These are phyloP conservation scores for Pterocarpus macrocarpus DNA, from an alignment of 306 rosid genomes.

Conservation along the genomic window DNA sequence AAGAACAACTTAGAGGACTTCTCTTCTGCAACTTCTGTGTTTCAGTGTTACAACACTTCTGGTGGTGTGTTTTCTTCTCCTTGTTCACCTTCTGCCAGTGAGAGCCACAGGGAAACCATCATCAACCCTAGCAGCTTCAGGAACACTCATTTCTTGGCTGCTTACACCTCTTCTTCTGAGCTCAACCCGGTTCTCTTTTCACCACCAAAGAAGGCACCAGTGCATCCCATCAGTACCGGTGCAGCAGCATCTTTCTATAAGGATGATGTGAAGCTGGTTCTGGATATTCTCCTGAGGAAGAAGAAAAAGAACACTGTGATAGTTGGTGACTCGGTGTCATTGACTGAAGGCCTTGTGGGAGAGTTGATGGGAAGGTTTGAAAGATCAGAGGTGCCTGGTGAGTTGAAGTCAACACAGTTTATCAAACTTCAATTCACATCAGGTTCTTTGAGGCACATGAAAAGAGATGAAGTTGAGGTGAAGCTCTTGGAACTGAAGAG, in stretches of 20 bases:
- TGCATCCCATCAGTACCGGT: slow-evolving; percentile 24
- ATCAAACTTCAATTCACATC: slow-evolving; percentile 63
- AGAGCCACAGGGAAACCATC: slow-evolving; percentile 36
- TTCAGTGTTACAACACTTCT: slow-evolving; percentile 63
- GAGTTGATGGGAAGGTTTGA: slow-evolving; percentile 68
- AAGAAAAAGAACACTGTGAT: slow-evolving; percentile 77
- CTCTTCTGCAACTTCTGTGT: slow-evolving; percentile 68
- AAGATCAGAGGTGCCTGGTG: slow-evolving; percentile 74
- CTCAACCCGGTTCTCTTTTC: slow-evolving; percentile 61
- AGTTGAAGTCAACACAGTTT: slow-evolving; percentile 60
- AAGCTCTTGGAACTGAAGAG: slow-evolving; percentile 64
- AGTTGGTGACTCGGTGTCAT: slow-evolving; percentile 66
- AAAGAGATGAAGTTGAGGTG: slow-evolving; percentile 69
- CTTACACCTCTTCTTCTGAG: slow-evolving; percentile 55
- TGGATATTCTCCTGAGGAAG: slow-evolving; percentile 67
- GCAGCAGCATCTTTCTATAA: slow-evolving; percentile 57
- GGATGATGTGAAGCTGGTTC: slow-evolving; percentile 71
- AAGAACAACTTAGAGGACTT: slow-evolving; percentile 78
- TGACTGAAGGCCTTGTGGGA: slow-evolving; percentile 65
- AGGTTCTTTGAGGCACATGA: slow-evolving; percentile 67
- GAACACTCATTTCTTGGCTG: slow-evolving; percentile 53
- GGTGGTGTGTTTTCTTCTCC: slow-evolving; percentile 87
- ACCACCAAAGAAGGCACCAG: slow-evolving; percentile 62
- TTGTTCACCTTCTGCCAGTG: slow-evolving; percentile 73
- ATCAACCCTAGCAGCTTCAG: slow-evolving; percentile 55